Evolutionary conservation across 192 early-diverging fungal species (phyloP), one percentile per base, ranked within the genome.

Genomic region (Coemansia umbellata): DNA sequence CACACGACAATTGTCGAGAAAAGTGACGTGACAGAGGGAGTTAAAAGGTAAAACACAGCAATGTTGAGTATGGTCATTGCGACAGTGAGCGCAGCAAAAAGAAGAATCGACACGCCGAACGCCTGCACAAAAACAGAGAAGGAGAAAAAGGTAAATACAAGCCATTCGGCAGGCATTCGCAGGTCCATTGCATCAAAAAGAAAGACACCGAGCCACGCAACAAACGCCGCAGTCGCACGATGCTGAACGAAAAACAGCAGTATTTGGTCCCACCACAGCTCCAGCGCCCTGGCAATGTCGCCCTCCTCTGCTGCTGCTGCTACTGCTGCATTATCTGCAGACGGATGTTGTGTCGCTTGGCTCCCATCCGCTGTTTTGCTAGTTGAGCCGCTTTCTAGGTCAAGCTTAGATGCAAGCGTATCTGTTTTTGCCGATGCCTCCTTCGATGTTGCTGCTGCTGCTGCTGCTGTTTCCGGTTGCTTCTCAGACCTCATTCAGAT

Each of bases 111-210:
- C 66, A 75, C 64, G 49, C 65, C 57, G 50, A 75, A 75, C 15
- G 61, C 72, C 48, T 75, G 72, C 27, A 68, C 66, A 75, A 75
- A 75, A 15, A 75, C 72, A 21, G 66, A 69, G 49, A 75, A 65
- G 31, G 72, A 75, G 53, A 68, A 75, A 9, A 75, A 45, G 13
- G 66, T 75, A 45, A 75, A 75, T 18, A 75, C 57, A 47, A 75
- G 62, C 72, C 72, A 75, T 36, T 75, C 72, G 4, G 66, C 72
- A 3, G 72, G 72, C 66, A 75, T 57, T 39, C 52, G 66, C 21
- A 63, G 28, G 22, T 69, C 66, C 27, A 68, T 53, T 6, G 32
- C 55, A 45, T 75, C 72, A 37, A 75, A 60, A 11, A 60, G 36
- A 33, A 53, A 65, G 22, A 75, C 54, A 31, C 52, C 52, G n/a